A percentile compares a stretch with the other conserved stretches of the same genome.
phyloP scores from a whole-genome alignment of 805 yeast species.

The Candida caryicola region DNA sequence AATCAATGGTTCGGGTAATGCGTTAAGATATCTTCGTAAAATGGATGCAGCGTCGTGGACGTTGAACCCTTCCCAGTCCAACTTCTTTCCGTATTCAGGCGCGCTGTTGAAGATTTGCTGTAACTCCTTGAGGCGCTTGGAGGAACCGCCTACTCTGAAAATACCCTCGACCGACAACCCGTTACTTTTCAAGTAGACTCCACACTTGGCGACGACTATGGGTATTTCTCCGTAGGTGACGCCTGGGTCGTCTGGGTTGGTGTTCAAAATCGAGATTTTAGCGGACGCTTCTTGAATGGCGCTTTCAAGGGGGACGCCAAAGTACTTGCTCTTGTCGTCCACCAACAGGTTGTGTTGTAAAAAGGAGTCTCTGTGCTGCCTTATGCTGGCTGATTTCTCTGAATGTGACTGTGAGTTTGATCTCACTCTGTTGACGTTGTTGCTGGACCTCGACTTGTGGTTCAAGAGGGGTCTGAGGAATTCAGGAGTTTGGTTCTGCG shows the following conservation, averaged over 20 bases:
- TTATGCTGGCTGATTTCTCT: conserved; percentile 29
- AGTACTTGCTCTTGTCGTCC: conserved; percentile 58
- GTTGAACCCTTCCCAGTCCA: conserved; percentile 89
- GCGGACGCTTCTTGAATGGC: conserved; percentile 79
- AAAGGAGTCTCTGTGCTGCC: conserved; percentile 52
- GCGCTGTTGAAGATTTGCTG: conserved; percentile 82
- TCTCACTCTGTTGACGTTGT: conserved; percentile 39
- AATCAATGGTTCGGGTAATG: conserved; percentile 88
- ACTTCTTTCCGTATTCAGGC: conserved; percentile 84
- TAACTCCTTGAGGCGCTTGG: conserved; percentile 80
- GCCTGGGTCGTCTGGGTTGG: conserved; percentile 49
- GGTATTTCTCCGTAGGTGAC: conserved; percentile 88
- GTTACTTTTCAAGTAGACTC: conserved; percentile 74
- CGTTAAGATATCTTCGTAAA: conserved; percentile 78
- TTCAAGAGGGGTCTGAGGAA: conserved; percentile 46
- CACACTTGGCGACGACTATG: conserved; percentile 92
- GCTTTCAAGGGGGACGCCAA: conserved; percentile 70
- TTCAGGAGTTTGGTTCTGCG: conserved; percentile 16
- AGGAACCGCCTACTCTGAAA: conserved; percentile 89
- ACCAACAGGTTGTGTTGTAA: conserved; percentile 42
- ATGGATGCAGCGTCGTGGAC: conserved; percentile 97
- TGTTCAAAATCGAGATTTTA: conserved; percentile 59
- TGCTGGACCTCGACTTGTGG: conserved; percentile 51
- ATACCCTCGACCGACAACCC: conserved; percentile 85
- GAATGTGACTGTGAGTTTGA: conserved; percentile 34